Conservation (phyloP, 805 yeast genomes). For the Teunomyces atbi region DNA sequence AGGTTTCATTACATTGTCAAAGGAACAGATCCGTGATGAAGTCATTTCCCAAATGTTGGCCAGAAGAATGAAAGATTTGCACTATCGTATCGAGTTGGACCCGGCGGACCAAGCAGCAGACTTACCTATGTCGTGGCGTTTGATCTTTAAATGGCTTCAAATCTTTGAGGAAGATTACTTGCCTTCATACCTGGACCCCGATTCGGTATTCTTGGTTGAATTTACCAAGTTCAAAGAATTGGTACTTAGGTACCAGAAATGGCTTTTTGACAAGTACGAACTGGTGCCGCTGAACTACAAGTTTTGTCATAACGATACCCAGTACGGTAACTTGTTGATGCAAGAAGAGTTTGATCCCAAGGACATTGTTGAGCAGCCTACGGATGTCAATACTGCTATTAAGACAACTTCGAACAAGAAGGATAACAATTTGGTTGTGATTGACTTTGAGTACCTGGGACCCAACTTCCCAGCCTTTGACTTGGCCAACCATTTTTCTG, state of each 20-base stretch:
- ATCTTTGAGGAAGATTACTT: constrained; percentile 44
- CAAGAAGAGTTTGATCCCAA: constrained; percentile 52
- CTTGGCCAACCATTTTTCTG: constrained; percentile 88
- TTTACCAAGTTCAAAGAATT: constrained; percentile 50
- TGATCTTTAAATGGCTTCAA: constrained; percentile 69
- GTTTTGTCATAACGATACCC: constrained; percentile 96
- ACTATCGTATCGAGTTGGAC: constrained; percentile 69
- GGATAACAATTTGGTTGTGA: constrained; percentile 71
- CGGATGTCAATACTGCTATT: constrained; percentile 9
- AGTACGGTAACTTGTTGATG: constrained; percentile 87
- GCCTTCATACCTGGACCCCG: constrained; percentile 30
- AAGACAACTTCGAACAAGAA: constrained; percentile 30
- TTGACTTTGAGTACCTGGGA: constrained; percentile 95
- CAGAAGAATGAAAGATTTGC: constrained; percentile 94
- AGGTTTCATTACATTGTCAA: constrained; percentile 75
- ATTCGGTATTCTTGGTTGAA: constrained; percentile 41
- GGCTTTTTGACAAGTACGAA: constrained; percentile 58
- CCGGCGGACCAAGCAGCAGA: constrained; percentile 46
- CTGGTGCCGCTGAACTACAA: constrained; percentile 51
- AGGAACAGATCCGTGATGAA: constrained; percentile 70
- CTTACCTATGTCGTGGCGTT: constrained; percentile 71
- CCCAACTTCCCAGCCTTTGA: constrained; percentile 88
- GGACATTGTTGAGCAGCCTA: constrained; percentile 24
- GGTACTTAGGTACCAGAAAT: constrained; percentile 54
- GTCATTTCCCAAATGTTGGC: constrained; percentile 82